Percentiles rank a stretch among this genome's conserved stretches.
Conservation (phyloP, 495 filamentous ascomycete species). For the Neurospora africana region DNA sequence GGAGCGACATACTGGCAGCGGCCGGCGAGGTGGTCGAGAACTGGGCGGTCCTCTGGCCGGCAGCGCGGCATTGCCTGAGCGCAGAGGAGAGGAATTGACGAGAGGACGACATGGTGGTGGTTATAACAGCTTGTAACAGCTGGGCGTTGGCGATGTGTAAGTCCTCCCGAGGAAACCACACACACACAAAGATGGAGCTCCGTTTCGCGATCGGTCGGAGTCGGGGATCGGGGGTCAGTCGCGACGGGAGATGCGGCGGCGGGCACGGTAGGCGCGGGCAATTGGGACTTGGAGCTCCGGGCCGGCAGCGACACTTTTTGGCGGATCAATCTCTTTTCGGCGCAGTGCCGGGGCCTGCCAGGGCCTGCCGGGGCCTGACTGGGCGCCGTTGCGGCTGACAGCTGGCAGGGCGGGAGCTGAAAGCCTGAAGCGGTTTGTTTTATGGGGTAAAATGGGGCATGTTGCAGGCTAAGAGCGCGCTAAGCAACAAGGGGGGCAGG, state of each 20-base stretch:
- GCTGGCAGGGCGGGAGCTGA: not conserved
- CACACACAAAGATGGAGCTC: not conserved
- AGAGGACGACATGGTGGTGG: constrained; percentile 4
- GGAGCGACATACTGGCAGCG: constrained; percentile 3
- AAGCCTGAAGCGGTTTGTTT: not conserved
- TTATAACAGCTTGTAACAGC: not conserved
- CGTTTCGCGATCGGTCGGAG: not conserved
- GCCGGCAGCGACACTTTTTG: constrained; percentile 2
- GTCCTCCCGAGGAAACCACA: not conserved
- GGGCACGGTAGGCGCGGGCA: not conserved
- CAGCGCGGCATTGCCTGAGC: constrained; percentile 3
- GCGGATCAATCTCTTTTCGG: constrained; percentile 3
- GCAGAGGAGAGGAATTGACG: constrained; percentile 8
- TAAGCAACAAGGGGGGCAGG: not conserved
- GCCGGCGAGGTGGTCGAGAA: constrained; percentile 8
- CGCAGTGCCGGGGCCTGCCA: not conserved
- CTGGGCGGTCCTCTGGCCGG: not conserved
- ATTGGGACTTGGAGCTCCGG: not conserved
- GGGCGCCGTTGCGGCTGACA: not conserved
- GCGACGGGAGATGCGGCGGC: not conserved
- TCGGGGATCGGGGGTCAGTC: not conserved
- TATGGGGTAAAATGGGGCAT: not conserved
- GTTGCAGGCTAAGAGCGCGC: not conserved
- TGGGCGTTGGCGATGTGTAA: not conserved
- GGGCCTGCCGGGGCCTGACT: no score